Conservation (phyloP, 495 filamentous ascomycete genomes). For the Coniosporium apollinis region DNA sequence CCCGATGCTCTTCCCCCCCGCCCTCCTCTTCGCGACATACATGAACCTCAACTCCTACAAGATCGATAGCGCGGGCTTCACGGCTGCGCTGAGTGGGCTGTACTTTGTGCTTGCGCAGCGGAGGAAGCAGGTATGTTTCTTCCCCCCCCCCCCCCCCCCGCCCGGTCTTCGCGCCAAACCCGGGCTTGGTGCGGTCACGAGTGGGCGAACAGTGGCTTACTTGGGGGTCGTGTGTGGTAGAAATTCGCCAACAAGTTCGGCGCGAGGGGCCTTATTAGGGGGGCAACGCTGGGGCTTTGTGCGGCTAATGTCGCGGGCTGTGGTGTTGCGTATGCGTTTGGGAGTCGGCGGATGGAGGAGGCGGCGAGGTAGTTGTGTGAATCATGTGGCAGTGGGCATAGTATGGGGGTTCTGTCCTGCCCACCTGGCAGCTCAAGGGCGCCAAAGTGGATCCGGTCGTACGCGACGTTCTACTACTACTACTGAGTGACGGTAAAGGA, state of each 20-base stretch:
- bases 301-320: conserved; percentile 52
- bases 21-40: conserved; percentile 77
- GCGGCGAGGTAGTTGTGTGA: too few relatives aligned
- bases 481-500: too few relatives aligned
- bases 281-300: conserved; percentile 54
- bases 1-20: conserved; percentile 65
- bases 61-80: conserved; percentile 67
- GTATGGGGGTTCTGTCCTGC: too few relatives aligned
- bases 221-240: conserved; percentile 6
- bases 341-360: conserved; percentile 17
- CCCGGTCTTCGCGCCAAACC: too few relatives aligned
- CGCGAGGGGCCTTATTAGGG: conserved; percentile 50
- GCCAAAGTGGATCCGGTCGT: too few relatives aligned
- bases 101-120: conserved; percentile 66
- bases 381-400: too few relatives aligned
- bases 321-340: conserved; percentile 53
- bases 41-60: conserved; percentile 63
- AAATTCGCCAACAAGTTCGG: conserved; percentile 43
- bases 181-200: conserved; percentile 1
- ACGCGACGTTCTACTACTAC: too few relatives aligned
- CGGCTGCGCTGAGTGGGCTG: conserved; percentile 70
- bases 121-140: conserved; percentile 34
- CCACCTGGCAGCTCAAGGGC: too few relatives aligned
- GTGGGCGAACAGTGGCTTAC: too few relatives aligned
- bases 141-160: too few relatives aligned